Percentiles rank a stretch among this genome's conserved stretches.
Evolutionary conservation across 805 yeast species (phyloP).

Genomic region (Grigorovia humatica): DNA sequence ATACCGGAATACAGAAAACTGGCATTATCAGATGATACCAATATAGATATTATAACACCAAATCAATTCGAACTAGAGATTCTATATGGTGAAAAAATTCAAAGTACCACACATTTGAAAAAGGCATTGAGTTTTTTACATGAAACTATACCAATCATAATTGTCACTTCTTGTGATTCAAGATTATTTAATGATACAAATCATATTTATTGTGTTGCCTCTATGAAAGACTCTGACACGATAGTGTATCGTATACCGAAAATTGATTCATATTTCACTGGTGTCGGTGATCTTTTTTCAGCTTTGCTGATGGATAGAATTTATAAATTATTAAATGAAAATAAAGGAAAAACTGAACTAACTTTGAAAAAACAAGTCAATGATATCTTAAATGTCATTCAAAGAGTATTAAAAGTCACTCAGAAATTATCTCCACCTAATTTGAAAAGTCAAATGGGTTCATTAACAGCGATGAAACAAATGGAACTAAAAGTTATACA

Average conservation of each 20-base stretch:
- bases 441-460: conserved; percentile 39
- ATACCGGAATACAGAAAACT: conserved; percentile 45
- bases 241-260: conserved; percentile 39
- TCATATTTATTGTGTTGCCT: conserved; percentile 37
- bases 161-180: conserved; percentile 20
- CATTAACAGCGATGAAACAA: conserved; percentile 49
- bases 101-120: conserved; percentile 30
- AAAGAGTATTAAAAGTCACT: conserved; percentile 21
- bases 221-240: conserved; percentile 23
- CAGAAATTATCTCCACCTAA: conserved; percentile 12
- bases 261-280: conserved; percentile 78
- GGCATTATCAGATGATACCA: conserved; percentile 33
- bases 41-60: conserved; percentile 73
- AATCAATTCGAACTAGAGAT: conserved; percentile 84
- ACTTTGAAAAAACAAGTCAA: conserved; percentile 18
- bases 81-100: conserved; percentile 43
- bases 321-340: conserved; percentile 17
- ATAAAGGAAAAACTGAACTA: not conserved
- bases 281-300: conserved; percentile 88
- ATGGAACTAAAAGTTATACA: conserved; percentile 65
- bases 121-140: conserved; percentile 43
- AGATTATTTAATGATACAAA: conserved; percentile 17
- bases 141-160: conserved; percentile 16
- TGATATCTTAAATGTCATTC: conserved; percentile 27
- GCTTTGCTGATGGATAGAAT: conserved; percentile 64